Base-by-base conservation (phyloP, 192 early-diverging fungal species). In the Chytriomyces sp. region DNA sequence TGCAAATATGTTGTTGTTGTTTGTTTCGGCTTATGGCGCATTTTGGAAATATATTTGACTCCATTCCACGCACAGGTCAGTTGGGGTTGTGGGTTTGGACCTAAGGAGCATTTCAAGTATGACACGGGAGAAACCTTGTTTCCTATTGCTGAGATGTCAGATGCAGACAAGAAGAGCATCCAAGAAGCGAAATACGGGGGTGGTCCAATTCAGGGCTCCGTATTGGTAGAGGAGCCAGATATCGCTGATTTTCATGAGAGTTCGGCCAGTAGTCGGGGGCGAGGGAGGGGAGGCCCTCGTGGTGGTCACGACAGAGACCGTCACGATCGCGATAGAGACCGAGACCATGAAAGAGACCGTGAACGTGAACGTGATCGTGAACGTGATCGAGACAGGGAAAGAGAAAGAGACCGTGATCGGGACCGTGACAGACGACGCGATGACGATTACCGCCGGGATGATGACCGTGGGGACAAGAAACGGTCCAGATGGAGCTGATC, bases 51-150 rank as follows among this genome's bases (percentile, higher is more conserved):
- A 52, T 52, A 12, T 17, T 54, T 38, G 25, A 3, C 38, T 39
- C 19, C 41, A 12, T 6, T 25, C 66, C 19, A 67, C 12, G 19
- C 22, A 65, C 28, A 30, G 80, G 73, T 82, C 31, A 79, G 84
- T 19, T 86, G 84, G 84, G 84, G 81, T 52, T 86, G 84, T 66
- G 84, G 84, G 5, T 86, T 81, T 68, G 84, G 84, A 4, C 84
- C 84, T 2, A 81, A 80, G 64, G 77, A 84, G 25, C 77, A 78
- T 54, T 86, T 86, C 54, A 73, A 75, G 67, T 86, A 83, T 64
- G 38, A 59, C 3, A 78, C 74, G 0, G 84, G 84, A 19, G 70
- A 75, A 40, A 84, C 80, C 14, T 17, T 82, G 22, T 82, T 78
- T 59, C 81, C 80, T 7, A 41, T 86, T 19, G 40, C 63, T 10